A percentile compares a stretch with the other conserved stretches of the same genome.
Evolutionary conservation across 2,329 filamentous ascomycete species (phyloP).

Genomic region (Scortechinia acanthostroma): DNA sequence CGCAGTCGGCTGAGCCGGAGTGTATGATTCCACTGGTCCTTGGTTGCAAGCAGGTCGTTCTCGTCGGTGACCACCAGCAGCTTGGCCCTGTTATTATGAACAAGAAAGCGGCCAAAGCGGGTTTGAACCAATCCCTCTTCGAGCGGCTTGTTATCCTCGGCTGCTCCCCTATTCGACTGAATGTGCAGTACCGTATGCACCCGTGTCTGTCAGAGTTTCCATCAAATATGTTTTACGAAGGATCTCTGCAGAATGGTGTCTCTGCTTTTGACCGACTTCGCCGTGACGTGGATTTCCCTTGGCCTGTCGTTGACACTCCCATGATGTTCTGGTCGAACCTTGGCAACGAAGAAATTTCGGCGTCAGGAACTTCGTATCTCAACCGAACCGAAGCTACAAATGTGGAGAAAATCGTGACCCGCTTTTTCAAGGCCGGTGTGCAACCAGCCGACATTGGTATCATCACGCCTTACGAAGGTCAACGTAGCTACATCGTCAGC

Average conservation of each 20-base stretch:
- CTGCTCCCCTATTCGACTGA: slow-evolving; percentile 82
- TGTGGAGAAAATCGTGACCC: slow-evolving; percentile 95
- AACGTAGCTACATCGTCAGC: slow-evolving; percentile 94
- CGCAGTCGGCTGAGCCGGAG: slow-evolving; percentile 93
- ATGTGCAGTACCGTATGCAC: slow-evolving; percentile 98
- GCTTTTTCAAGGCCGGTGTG: slow-evolving; percentile 98
- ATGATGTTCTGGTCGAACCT: slow-evolving; percentile 99
- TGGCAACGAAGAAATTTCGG: slow-evolving; percentile 95
- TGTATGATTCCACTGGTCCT: slow-evolving; percentile 97
- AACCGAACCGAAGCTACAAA: slow-evolving; percentile 96
- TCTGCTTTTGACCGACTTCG: slow-evolving; percentile 82
- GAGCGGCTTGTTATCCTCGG: slow-evolving; percentile 91
- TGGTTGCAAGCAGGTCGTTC: slow-evolving; percentile 97
- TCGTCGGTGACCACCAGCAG: slow-evolving; percentile 96
- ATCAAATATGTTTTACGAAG: slow-evolving; percentile 99
- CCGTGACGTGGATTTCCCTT: slow-evolving; percentile 93
- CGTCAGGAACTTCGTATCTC: slow-evolving; percentile 93
- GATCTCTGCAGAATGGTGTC: slow-evolving; percentile 91
- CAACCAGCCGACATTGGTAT: slow-evolving; percentile 89
- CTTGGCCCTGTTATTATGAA: slow-evolving; percentile 99
- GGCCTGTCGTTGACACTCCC: slow-evolving; percentile 85
- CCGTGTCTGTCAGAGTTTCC: slow-evolving; percentile 94
- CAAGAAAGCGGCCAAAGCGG: slow-evolving; percentile 97
- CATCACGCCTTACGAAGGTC: slow-evolving; percentile 96
- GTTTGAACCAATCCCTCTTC: slow-evolving; percentile 95